phyloP scores from a whole-genome alignment of 169 alveolate species.

The Pseudocohnilembus persalinus region DNA sequence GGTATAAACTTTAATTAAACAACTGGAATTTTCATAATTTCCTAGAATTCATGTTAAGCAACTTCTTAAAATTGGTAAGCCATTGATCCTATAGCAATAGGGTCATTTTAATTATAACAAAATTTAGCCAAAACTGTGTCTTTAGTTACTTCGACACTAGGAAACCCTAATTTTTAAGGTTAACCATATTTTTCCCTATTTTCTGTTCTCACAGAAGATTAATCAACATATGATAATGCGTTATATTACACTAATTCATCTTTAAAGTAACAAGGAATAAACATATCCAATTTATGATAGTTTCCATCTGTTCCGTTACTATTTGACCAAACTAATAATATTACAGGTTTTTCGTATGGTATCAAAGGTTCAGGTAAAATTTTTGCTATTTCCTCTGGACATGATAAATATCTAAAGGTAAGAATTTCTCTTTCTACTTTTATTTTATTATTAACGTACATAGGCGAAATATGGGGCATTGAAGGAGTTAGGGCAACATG shows the following conservation, averaged over 20 bases:
- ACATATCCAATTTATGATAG: neutral
- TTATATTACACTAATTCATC: constrained; percentile 11
- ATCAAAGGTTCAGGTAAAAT: constrained; percentile 6
- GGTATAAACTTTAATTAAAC: constrained; percentile 15
- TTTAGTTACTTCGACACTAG: neutral
- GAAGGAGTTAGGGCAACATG: constrained; percentile 2
- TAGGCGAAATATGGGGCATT: constrained; percentile 16
- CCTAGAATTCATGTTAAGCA: neutral
- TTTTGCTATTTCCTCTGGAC: constrained; percentile 11
- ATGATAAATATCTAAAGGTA: constrained; percentile 1
- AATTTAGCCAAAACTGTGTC: constrained; percentile 13
- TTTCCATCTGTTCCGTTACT: constrained; percentile 8
- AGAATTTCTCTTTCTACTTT: constrained; percentile 14
- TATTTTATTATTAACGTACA: neutral
- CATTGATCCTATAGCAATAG: constrained; percentile 8
- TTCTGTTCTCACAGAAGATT: constrained; percentile 7
- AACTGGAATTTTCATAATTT: constrained; percentile 4
- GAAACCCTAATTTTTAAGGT: constrained; percentile 4
- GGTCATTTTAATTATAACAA: neutral
- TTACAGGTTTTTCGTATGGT: neutral
- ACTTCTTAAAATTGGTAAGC: constrained; percentile 5
- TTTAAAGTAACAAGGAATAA: constrained; percentile 9
- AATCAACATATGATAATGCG: neutral
- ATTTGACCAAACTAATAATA: neutral
- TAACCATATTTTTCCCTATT: constrained; percentile 15